These are phyloP conservation scores for Corylus heterophylla DNA, from an alignment of 306 rosid genomes.

Conservation along the genomic window DNA sequence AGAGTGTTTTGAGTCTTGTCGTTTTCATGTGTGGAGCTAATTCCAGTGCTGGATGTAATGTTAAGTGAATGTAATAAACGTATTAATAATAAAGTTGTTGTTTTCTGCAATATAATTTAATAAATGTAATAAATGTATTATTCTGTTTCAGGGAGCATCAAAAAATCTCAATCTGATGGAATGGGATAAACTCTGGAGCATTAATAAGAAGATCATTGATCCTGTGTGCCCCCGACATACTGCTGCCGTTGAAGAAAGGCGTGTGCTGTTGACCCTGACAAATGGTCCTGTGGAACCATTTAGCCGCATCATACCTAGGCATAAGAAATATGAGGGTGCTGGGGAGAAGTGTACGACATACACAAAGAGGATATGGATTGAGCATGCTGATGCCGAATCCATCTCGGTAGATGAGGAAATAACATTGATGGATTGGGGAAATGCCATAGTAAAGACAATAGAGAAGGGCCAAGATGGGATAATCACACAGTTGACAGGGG, in stretches of 20 bases:
- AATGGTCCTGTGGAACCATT: constrained; percentile 86
- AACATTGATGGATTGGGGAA: constrained; percentile 97
- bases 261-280: constrained; percentile 66
- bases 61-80: neutral
- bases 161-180: constrained; percentile 98
- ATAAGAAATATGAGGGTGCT: constrained; percentile 84
- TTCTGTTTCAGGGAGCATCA: constrained; percentile 74
- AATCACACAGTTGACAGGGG: constrained; percentile 64
- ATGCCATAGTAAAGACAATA: constrained; percentile 71
- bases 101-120: neutral
- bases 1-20: too few species aligned
- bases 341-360: constrained; percentile 80
- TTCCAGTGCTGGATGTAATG: neutral
- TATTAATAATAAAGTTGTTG: neutral
- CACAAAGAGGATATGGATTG: constrained; percentile 71
- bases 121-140: too few species aligned
- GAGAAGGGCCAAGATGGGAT: constrained; percentile 71
- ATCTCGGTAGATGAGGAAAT: constrained; percentile 75
- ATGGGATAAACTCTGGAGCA: constrained; percentile 98
- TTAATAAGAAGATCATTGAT: constrained; percentile 90
- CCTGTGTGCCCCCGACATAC: constrained; percentile 97
- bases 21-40: neutral
- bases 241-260: constrained; percentile 64
- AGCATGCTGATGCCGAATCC: constrained; percentile 69
- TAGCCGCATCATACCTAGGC: constrained; percentile 75